Evolutionary conservation across 306 rosid genomes (phyloP), one percentile per base, ranked within the genome.

Genomic region (Trifolium repens): DNA sequence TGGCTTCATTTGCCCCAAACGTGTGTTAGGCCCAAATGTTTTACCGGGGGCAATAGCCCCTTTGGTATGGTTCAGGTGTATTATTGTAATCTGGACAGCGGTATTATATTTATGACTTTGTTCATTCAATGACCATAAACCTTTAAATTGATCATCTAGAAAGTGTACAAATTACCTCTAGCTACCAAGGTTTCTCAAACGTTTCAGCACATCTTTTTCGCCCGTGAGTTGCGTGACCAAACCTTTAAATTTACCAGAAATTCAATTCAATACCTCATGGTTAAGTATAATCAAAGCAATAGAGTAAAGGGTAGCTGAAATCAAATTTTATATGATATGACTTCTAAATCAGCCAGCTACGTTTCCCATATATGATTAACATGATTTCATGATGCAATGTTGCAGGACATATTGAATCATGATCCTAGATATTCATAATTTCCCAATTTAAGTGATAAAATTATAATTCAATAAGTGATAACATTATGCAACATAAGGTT

Each of bases 201-300:
- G 85, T 67, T 86, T 71, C 80, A 94, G 85, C 9, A 90, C 88
- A 52, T 88, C 69, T 65, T 84, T 84, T 83, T 88, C 91, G 0
- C 94, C 94, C 3, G 90, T 87, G 76, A 94, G 88, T 73, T 79
- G 70, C 87, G 60, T 84, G 9, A 91, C 96, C 85, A 94, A 86
- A 65, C 96, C 98, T 94, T 81, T 65, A 64, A 72, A 80, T 66
- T 63, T 8, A 34, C 30, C 52, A 63, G 6, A 81, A 46, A 46
- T 12, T 39, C 42, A 39, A 39, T 39, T 1, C 32, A 66, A 80
- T 27, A 49, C 19, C n/a, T 58, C 68, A 42, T 68, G 50, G 30
- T 50, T 66, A 58, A 26, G 26, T 12, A 26, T 40, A 67, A 43
- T 42, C 16, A 47, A 69, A 22, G 24, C 24, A 22, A 22, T 22